Evolutionary conservation across 306 rosid species (phyloP).

Genomic region (Malus asiatica): DNA sequence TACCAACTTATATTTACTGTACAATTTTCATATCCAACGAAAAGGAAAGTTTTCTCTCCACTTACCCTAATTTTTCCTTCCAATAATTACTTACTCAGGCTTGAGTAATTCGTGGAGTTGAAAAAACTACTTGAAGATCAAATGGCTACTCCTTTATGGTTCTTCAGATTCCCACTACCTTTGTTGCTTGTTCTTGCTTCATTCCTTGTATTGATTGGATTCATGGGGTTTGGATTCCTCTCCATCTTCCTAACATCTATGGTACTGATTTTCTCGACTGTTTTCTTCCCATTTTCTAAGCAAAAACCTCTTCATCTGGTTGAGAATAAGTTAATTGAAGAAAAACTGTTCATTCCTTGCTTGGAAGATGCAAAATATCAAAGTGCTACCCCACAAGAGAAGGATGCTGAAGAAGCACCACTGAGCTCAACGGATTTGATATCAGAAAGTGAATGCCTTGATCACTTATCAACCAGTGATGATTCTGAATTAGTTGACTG

Average conservation of each 20-base stretch:
- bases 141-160: slow-evolving; percentile 49
- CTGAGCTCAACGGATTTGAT: slow-evolving; percentile 9
- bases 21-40: not conserved
- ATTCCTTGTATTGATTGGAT: slow-evolving; percentile 36
- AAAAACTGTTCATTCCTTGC: not conserved
- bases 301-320: slow-evolving; percentile 8
- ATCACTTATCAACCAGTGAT: slow-evolving; percentile 37
- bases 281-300: slow-evolving; percentile 34
- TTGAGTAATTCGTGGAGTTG: slow-evolving; percentile 37
- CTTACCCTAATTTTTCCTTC: not conserved
- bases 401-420: slow-evolving; percentile 26
- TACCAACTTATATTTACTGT: slow-evolving; percentile 9
- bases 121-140: slow-evolving; percentile 35
- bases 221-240: slow-evolving; percentile 34
- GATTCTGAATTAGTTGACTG: slow-evolving; percentile 45
- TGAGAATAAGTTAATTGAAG: slow-evolving; percentile 17
- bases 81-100: slow-evolving; percentile 11
- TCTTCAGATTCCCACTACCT: slow-evolving; percentile 43
- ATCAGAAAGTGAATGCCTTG: slow-evolving; percentile 40
- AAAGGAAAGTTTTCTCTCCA: slow-evolving; percentile 7
- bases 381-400: not conserved
- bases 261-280: slow-evolving; percentile 31
- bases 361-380: slow-evolving; percentile 21
- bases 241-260: slow-evolving; percentile 41
- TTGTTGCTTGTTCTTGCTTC: slow-evolving; percentile 43